Evolutionary conservation across 768 basidiomycete genomes (phyloP).

Genomic region (Russula emetica): DNA sequence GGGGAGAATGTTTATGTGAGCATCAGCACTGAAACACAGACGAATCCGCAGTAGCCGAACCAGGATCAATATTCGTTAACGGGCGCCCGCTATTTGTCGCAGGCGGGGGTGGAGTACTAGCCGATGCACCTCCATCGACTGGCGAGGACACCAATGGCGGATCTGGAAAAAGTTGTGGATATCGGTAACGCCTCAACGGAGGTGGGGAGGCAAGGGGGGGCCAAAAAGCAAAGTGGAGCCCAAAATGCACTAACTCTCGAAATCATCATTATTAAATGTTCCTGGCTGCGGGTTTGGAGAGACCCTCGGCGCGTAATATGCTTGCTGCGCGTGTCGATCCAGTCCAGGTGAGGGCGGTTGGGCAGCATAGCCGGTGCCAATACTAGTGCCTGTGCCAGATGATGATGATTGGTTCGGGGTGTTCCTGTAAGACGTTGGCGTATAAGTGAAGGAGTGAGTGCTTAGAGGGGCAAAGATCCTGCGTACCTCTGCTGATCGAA

Average conservation of each 20-base stretch:
- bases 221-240: not conserved
- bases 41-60: conserved; percentile 1
- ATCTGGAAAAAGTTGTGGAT: not conserved
- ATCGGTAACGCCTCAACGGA: not conserved
- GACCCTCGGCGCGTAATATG: conserved; percentile 22
- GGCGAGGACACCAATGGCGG: not conserved
- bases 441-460: not conserved
- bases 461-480: not conserved
- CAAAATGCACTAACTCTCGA: not conserved
- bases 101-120: conserved; percentile 2
- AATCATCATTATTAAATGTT: not conserved
- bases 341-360: not conserved
- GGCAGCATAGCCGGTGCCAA: not conserved
- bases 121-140: not conserved
- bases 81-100: conserved; percentile 17
- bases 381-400: not conserved
- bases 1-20: not conserved
- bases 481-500: conserved; percentile 54
- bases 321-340: conserved; percentile 26
- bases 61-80: conserved; percentile 22
- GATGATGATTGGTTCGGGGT: conserved; percentile 4
- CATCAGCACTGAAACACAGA: not conserved
- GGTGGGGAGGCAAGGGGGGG: not conserved
- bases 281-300: not conserved
- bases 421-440: conserved; percentile 10